Percentiles rank a stretch among this genome's conserved stretches.
phyloP scores from a whole-genome alignment of 2,329 filamentous ascomycete genomes.

The Neonectria coccinea region DNA sequence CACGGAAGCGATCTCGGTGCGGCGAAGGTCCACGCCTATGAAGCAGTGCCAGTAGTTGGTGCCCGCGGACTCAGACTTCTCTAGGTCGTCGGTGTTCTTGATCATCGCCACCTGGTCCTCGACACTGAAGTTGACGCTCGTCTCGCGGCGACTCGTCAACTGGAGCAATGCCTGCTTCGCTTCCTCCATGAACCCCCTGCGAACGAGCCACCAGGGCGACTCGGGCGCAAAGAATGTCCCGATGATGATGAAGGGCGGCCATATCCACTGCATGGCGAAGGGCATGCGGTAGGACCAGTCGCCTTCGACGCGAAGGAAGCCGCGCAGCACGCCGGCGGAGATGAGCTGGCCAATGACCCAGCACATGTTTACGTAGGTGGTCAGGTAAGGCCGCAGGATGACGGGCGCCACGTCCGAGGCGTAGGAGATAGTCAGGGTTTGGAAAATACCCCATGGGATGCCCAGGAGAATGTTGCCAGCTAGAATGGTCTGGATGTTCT shows the following conservation, averaged over 20 bases:
- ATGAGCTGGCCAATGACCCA: conserved; percentile 63
- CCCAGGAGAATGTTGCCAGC: conserved; percentile 69
- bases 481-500: conserved; percentile 64
- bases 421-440: conserved; percentile 68
- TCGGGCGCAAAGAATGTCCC: conserved; percentile 60
- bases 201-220: conserved; percentile 63
- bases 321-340: conserved; percentile 56
- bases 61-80: conserved; percentile 53
- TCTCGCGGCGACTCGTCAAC: no score
- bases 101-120: conserved; percentile 40
- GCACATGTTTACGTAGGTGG: conserved; percentile 61
- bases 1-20: conserved; percentile 60
- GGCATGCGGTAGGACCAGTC: conserved; percentile 62
- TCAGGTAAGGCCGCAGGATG: conserved; percentile 59
- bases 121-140: conserved; percentile 36
- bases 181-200: conserved; percentile 32
- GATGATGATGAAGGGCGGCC: conserved; percentile 57
- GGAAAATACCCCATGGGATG: conserved; percentile 66
- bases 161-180: conserved; percentile 27
- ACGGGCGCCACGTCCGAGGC: conserved; percentile 76
- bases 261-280: conserved; percentile 62
- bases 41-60: conserved; percentile 62
- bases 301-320: conserved; percentile 51
- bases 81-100: conserved; percentile 57
- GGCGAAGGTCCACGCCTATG: conserved; percentile 56